phyloP scores from a whole-genome alignment of 176 grass and related monocot genomes.

The Oryza rufipogon region DNA sequence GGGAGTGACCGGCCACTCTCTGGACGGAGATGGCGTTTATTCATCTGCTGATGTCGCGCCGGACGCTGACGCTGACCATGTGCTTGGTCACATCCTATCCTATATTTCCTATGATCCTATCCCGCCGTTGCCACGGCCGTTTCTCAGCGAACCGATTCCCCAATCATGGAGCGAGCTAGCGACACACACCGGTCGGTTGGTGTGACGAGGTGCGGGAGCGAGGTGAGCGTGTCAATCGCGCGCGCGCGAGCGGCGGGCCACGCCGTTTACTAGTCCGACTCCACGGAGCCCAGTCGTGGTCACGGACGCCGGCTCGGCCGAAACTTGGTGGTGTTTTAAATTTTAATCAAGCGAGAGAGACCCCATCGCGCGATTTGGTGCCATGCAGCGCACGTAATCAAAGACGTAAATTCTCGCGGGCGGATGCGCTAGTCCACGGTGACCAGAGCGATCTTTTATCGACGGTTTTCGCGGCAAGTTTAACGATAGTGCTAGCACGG shows the following conservation, averaged over 20 bases:
- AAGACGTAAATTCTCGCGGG: not conserved
- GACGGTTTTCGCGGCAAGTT: not conserved
- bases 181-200: not conserved
- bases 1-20: not conserved
- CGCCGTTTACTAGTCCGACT: not conserved
- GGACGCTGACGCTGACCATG: constrained; percentile 26
- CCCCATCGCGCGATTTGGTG: constrained; percentile 5
- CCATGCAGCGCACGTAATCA: not conserved
- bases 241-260: not conserved
- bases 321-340: not conserved
- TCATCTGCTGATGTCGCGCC: not conserved
- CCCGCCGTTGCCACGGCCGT: not conserved
- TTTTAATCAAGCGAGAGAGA: not conserved
- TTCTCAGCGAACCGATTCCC: not conserved
- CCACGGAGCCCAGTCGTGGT: not conserved
- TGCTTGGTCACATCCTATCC: constrained; percentile 9
- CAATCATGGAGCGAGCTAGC: not conserved
- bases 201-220: not conserved
- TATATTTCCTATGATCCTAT: not conserved
- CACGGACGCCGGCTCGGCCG: not conserved
- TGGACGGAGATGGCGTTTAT: constrained; percentile 50
- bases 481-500: not conserved
- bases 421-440: not conserved
- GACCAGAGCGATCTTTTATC: not conserved
- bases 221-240: not conserved